phyloP scores from a whole-genome alignment of 2,329 filamentous ascomycete genomes.

The Ophiostoma novo-ulmi region DNA sequence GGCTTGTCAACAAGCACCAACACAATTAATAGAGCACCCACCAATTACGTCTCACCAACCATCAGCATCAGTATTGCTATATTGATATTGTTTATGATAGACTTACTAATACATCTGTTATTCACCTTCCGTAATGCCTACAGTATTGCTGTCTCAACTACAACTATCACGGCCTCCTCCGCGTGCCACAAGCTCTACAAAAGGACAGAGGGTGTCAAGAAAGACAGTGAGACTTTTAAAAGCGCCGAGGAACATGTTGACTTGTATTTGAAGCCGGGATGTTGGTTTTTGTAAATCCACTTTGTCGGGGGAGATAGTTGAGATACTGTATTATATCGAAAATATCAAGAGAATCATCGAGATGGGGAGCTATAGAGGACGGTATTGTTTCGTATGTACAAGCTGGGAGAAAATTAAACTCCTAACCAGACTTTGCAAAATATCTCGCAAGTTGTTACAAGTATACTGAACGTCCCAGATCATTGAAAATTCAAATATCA shows the following conservation, averaged over 20 bases:
- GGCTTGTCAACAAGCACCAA: neutral
- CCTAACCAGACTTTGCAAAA: no score
- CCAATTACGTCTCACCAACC: neutral
- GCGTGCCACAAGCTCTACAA: neutral
- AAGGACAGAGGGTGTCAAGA: conserved; percentile 2
- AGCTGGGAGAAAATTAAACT: no score
- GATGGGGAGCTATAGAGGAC: neutral
- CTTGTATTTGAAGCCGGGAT: neutral
- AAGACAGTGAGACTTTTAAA: conserved; percentile 1
- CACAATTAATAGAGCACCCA: neutral
- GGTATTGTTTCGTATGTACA: no score
- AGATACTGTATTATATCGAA: neutral
- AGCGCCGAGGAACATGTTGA: neutral
- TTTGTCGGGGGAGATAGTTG: neutral
- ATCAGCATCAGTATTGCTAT: neutral
- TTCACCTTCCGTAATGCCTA: neutral
- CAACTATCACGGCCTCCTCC: conserved; percentile 1
- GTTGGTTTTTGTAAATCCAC: conserved; percentile 2
- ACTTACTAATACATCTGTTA: neutral
- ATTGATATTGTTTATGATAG: neutral
- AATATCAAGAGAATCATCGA: neutral
- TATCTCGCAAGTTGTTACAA: no score
- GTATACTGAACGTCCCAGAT: no score
- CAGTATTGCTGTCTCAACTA: neutral
- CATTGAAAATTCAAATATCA: no score